Base-by-base conservation (phyloP, 2,329 filamentous ascomycete genomes). In the Graphilbum fragrans region DNA sequence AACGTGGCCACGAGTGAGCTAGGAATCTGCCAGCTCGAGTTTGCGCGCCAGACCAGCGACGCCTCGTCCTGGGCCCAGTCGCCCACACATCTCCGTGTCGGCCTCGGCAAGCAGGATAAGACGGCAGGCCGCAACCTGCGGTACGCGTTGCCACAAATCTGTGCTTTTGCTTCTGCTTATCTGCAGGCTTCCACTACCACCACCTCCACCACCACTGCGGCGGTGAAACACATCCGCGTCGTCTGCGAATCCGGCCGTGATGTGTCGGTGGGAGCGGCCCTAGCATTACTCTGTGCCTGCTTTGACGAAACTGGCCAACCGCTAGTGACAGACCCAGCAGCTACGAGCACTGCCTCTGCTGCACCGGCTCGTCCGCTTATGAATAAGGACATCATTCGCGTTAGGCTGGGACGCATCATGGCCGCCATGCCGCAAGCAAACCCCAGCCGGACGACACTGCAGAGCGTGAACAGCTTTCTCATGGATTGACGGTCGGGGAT, bases 391-490 rank as follows among this genome's bases (percentile, higher is more conserved):
- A 67, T 82, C 38, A 87, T 96, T 55, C 81, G 84, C 51, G 74
- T 78, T 50, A 73, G 80, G 40, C 67, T 96, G 25, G 81, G 82
- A n/a, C 82, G 80, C 67, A 84, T 96, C 51, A 85, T 90, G 59
- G 81, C 79, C 5, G 76, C 75, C 0, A 80, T 82, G 55, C 82
- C 87, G 1, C 78, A 82, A 50, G 82, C 81, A 3, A 94, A 93
- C 55, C 88, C 90, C 0, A 88, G 80, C 47, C 70, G 92, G 29
- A 72, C 84, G 19, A 95, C 88, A 0, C 63, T 96, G 31, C 88
- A 95, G 60, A 90, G 86, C 50, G 82, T 96, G 5, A 95, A 96
- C 59, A 84, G 84, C 42, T 94, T 86, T 53, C 62, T 96, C 39
- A 90, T 96, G 77, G 70, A 70, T 43, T 66, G 62, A 59, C 54